A percentile compares a stretch with the other conserved stretches of the same genome.
Evolutionary conservation across 441 rosid genomes (phyloP).

Genomic region (Sinapis alba): DNA sequence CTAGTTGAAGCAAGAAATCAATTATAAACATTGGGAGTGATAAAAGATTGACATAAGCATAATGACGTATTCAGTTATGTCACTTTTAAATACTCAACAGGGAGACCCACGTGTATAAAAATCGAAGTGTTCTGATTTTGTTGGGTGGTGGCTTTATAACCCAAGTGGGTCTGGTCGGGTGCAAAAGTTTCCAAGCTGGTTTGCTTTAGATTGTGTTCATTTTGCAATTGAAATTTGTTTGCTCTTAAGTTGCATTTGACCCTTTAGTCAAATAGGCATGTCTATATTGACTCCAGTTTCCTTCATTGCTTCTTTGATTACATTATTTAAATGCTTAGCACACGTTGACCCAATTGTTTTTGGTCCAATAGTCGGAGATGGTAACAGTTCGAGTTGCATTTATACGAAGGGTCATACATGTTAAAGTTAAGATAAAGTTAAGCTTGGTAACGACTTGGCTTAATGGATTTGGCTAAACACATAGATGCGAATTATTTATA

Average conservation of each 20-base stretch:
- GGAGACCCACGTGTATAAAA: not conserved
- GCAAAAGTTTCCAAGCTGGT: not conserved
- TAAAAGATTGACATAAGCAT: constrained; percentile 21
- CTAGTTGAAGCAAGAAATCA: not conserved
- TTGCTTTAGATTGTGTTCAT: constrained; percentile 11
- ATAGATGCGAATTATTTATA: not conserved
- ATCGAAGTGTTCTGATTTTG: not conserved
- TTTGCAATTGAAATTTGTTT: not conserved
- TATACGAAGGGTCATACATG: not conserved
- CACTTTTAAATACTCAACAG: not conserved
- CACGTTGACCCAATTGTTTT: not conserved
- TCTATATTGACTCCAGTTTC: constrained; percentile 2
- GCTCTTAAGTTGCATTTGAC: not conserved
- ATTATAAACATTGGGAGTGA: not conserved
- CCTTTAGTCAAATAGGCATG: constrained; percentile 2
- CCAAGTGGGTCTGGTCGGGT: not conserved
- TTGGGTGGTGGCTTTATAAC: not conserved
- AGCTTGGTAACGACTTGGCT: not conserved
- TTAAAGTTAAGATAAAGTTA: constrained; percentile 3
- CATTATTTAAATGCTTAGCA: not conserved
- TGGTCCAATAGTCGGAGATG: not conserved
- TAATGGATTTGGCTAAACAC: not conserved
- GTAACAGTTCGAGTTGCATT: not conserved
- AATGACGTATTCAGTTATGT: constrained; percentile 25
- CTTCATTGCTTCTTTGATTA: constrained; percentile 10